Evolutionary conservation across 208 protist species (phyloP).

Genomic region (Kentomonas sorsogonicus): DNA sequence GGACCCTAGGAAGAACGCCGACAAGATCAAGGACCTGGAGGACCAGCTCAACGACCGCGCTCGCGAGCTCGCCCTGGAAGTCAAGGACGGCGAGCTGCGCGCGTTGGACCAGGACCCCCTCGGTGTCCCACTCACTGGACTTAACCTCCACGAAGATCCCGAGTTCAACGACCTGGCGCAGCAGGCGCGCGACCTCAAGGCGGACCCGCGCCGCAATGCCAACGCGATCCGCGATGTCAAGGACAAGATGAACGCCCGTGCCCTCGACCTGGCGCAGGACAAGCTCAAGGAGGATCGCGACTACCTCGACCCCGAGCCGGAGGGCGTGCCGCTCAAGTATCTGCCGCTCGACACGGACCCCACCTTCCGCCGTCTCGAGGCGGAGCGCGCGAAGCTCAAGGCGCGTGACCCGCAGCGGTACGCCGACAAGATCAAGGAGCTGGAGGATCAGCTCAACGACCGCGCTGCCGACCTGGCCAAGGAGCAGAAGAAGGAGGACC

Average conservation of each 20-base stretch:
- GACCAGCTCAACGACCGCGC: conserved; percentile 62
- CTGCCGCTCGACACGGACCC: conserved; percentile 63
- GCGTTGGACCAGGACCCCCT: conserved; percentile 35
- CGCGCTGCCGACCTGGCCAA: conserved; percentile 58
- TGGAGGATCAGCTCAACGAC: conserved; percentile 60
- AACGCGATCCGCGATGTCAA: conserved; percentile 29
- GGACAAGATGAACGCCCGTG: conserved; percentile 47
- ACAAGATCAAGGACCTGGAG: conserved; percentile 45
- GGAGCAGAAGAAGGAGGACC: conserved; percentile 62
- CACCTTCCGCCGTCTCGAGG: conserved; percentile 52
- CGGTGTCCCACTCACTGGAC: conserved; percentile 47
- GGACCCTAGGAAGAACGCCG: conserved; percentile 19
- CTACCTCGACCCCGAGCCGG: conserved; percentile 46
- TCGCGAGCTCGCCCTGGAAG: conserved; percentile 54
- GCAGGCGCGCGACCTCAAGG: conserved; percentile 47
- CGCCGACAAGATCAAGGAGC: conserved; percentile 39
- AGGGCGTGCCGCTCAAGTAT: conserved; percentile 45
- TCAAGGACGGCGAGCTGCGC: conserved; percentile 53
- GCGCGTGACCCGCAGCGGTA: conserved; percentile 41
- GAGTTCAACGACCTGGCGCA: conserved; percentile 46
- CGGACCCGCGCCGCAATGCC: conserved; percentile 38
- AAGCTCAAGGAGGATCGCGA: conserved; percentile 47
- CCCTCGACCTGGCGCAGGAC: conserved; percentile 37
- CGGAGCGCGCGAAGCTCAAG: conserved; percentile 54
- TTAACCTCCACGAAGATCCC: conserved; percentile 57